These are phyloP conservation scores for Euphorbia lathyris DNA, from an alignment of 345 rosid species.

Conservation along the genomic window DNA sequence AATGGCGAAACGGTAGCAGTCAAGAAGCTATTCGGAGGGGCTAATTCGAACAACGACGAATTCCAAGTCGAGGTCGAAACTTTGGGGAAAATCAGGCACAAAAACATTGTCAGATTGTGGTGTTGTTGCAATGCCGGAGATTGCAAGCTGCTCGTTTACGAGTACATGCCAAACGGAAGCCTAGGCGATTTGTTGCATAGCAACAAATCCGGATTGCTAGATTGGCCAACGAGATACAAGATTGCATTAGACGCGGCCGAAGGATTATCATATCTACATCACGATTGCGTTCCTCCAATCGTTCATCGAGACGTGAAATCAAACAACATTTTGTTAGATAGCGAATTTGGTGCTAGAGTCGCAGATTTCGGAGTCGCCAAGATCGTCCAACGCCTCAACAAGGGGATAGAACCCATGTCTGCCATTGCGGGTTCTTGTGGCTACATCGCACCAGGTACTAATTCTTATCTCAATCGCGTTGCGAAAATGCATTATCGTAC, in stretches of 20 bases:
- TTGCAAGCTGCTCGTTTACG: conserved; percentile 75
- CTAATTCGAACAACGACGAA: conserved; percentile 40
- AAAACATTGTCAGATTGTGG: conserved; percentile 81
- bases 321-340: conserved; percentile 74
- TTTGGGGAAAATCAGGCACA: conserved; percentile 87
- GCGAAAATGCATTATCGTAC: not conserved
- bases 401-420: conserved; percentile 70
- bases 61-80: conserved; percentile 76
- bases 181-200: conserved; percentile 64
- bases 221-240: conserved; percentile 67
- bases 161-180: conserved; percentile 93
- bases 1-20: conserved; percentile 76
- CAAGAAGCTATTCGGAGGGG: conserved; percentile 55
- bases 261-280: conserved; percentile 86
- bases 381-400: conserved; percentile 41
- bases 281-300: conserved; percentile 86
- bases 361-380: conserved; percentile 95
- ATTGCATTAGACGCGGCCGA: conserved; percentile 85
- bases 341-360: conserved; percentile 67
- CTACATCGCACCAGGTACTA: conserved; percentile 91
- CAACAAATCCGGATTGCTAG: conserved; percentile 50
- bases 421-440: conserved; percentile 86
- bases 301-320: conserved; percentile 94
- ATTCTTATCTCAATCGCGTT: not conserved
- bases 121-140: conserved; percentile 65